phyloP scores from a whole-genome alignment of 495 filamentous ascomycete species.

The Lasiosphaeria ovina region DNA sequence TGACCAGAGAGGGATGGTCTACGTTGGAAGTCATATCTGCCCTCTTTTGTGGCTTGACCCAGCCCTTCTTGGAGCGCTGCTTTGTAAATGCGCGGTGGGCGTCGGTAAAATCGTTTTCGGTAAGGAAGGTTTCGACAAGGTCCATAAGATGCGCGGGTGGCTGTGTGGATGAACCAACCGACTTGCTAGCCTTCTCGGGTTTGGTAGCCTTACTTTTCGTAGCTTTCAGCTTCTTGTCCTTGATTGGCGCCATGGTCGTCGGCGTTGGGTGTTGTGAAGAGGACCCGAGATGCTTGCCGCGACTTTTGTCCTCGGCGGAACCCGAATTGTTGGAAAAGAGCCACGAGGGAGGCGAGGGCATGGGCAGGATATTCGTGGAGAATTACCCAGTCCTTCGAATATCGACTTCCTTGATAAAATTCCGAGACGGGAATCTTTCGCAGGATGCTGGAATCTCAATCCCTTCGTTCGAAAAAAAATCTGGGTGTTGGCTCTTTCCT shows the following conservation, averaged over 20 bases:
- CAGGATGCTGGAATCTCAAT: background rate
- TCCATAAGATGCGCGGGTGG: slow-evolving; percentile 60
- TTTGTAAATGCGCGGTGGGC: slow-evolving; percentile 59
- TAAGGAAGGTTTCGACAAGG: slow-evolving; percentile 65
- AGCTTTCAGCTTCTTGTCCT: slow-evolving; percentile 29
- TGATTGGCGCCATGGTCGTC: slow-evolving; percentile 9
- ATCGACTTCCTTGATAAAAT: background rate
- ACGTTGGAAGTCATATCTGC: slow-evolving; percentile 27
- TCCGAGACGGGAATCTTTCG: background rate
- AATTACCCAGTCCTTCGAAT: background rate
- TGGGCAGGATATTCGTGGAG: slow-evolving; percentile 16
- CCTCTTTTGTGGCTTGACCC: slow-evolving; percentile 32
- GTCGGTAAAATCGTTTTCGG: slow-evolving; percentile 59
- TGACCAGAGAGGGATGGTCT: slow-evolving; percentile 39
- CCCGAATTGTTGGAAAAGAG: slow-evolving; percentile 45
- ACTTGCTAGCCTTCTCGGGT: slow-evolving; percentile 32
- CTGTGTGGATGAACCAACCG: slow-evolving; percentile 22
- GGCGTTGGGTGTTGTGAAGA: slow-evolving; percentile 6
- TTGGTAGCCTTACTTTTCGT: slow-evolving; percentile 8
- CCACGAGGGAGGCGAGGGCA: slow-evolving; percentile 42
- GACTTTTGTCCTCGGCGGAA: slow-evolving; percentile 10
- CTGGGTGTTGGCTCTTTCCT: background rate
- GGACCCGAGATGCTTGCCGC: too few species aligned
- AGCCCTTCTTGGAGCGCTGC: slow-evolving; percentile 51
- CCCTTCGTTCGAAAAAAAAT: slow-evolving; percentile 12